Percentiles rank a stretch among this genome's conserved stretches.
phyloP scores from a whole-genome alignment of 805 yeast species.

The Pichia californica region DNA sequence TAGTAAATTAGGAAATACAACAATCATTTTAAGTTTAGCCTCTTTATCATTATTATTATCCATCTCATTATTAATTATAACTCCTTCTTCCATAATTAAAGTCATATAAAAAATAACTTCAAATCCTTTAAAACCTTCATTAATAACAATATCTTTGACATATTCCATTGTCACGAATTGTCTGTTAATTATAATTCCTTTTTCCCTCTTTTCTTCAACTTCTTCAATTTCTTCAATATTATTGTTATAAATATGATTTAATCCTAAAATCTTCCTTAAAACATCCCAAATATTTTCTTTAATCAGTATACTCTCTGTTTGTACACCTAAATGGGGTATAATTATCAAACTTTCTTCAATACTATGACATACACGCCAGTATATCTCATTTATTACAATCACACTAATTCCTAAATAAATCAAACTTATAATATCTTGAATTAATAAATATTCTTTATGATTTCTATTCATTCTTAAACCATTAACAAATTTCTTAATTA shows the following conservation, averaged over 20 bases:
- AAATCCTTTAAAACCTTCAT: conserved; percentile 68
- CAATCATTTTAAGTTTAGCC: conserved; percentile 7
- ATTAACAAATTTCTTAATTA: not conserved
- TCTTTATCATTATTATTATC: not conserved
- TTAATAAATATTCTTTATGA: not conserved
- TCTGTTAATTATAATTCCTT: conserved; percentile 12
- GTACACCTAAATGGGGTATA: conserved; percentile 44
- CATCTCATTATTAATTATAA: not conserved
- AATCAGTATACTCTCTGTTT: conserved; percentile 30
- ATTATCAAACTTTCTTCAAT: conserved; percentile 39
- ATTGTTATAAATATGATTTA: not conserved
- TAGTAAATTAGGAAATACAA: conserved; percentile 27
- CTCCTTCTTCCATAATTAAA: conserved; percentile 40
- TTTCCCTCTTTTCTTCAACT: not conserved
- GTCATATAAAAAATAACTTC: conserved; percentile 63
- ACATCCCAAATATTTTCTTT: conserved; percentile 18
- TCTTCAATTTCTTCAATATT: not conserved
- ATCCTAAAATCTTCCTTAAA: not conserved
- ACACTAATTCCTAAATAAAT: conserved; percentile 14
- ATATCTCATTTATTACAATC: conserved; percentile 15
- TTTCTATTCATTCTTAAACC: not conserved
- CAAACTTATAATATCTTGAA: conserved; percentile 4
- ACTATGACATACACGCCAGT: conserved; percentile 27
- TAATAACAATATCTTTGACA: conserved; percentile 60
- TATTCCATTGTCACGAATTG: conserved; percentile 50